phyloP scores from a whole-genome alignment of 2,329 filamentous ascomycete genomes.

The Xylaria sp. region DNA sequence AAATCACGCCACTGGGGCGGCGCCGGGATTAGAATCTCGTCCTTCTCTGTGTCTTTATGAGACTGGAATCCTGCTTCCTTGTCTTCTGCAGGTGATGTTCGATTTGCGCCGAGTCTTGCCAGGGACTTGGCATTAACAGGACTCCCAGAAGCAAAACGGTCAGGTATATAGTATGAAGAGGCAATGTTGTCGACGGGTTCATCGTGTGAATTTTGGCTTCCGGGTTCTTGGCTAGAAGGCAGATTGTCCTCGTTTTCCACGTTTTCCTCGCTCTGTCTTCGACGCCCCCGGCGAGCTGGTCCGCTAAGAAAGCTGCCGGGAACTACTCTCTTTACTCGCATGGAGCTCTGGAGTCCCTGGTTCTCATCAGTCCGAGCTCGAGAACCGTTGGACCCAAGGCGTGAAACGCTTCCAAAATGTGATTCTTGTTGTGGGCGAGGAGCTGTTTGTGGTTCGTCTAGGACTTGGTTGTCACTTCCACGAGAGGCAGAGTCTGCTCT shows the following conservation, averaged over 20 bases:
- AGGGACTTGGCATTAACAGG: constrained; percentile 58
- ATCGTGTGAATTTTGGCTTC: constrained; percentile 46
- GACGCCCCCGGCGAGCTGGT: constrained; percentile 75
- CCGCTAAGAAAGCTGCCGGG: constrained; percentile 80
- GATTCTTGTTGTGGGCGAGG: constrained; percentile 53
- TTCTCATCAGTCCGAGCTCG: constrained; percentile 66
- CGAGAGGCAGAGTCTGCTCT: constrained; percentile 39
- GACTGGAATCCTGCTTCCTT: constrained; percentile 38
- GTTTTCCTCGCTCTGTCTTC: constrained; percentile 71
- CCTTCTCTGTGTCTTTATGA: constrained; percentile 41
- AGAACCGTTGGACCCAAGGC: constrained; percentile 56
- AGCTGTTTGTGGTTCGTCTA: constrained; percentile 57
- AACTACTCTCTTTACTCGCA: constrained; percentile 77
- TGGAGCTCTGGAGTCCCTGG: constrained; percentile 70
- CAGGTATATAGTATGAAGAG: constrained; percentile 54
- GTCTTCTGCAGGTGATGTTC: constrained; percentile 45
- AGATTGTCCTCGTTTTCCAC: constrained; percentile 54
- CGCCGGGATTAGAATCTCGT: constrained; percentile 54
- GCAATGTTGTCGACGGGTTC: constrained; percentile 45
- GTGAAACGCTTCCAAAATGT: constrained; percentile 59
- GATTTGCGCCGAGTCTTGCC: constrained; percentile 49
- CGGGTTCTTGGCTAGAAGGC: constrained; percentile 49
- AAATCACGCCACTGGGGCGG: constrained; percentile 62
- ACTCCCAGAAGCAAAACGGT: constrained; percentile 63
- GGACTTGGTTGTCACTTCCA: constrained; percentile 50